Percentiles rank a stretch among this genome's conserved stretches.
Evolutionary conservation across 2,329 filamentous ascomycete species (phyloP).

Genomic region (Talaromyces albobiverticillius): DNA sequence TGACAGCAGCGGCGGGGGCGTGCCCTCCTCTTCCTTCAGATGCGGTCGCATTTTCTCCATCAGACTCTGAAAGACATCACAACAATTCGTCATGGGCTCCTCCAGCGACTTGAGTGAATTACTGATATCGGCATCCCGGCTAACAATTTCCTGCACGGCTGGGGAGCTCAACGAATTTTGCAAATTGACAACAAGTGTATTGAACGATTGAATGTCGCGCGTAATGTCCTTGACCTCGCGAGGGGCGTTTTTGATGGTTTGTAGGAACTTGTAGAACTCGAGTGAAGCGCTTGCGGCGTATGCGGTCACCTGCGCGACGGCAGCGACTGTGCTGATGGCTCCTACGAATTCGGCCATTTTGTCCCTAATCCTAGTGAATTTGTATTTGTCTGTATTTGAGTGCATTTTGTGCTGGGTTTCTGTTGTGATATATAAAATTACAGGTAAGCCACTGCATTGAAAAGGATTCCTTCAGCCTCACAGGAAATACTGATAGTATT

Average conservation of each 20-base stretch:
- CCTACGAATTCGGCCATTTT: background rate
- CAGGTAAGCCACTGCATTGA: too few species aligned
- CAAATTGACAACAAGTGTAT: conserved; percentile 8
- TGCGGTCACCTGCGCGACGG: background rate
- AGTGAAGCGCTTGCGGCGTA: conserved; percentile 2
- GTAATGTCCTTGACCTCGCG: conserved; percentile 5
- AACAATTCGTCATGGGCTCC: conserved; percentile 7
- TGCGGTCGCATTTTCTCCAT: conserved; percentile 7
- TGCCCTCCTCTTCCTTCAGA: background rate
- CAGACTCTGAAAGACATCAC: background rate
- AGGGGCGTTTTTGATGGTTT: conserved; percentile 8
- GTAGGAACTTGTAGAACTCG: conserved; percentile 12
- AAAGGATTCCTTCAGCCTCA: too few species aligned
- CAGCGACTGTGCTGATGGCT: background rate
- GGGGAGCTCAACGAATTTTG: background rate
- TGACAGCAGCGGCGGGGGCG: background rate
- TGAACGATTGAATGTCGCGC: conserved; percentile 4
- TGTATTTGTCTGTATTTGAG: too few species aligned
- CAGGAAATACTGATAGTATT: too few species aligned
- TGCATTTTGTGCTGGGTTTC: background rate
- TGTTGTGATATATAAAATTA: too few species aligned
- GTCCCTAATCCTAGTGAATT: too few species aligned
- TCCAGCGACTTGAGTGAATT: conserved; percentile 4
- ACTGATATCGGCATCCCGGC: conserved; percentile 4
- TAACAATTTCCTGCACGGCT: background rate